Conservation (phyloP, 192 early-diverging fungal species). For the Linnemannia schmuckeri region DNA sequence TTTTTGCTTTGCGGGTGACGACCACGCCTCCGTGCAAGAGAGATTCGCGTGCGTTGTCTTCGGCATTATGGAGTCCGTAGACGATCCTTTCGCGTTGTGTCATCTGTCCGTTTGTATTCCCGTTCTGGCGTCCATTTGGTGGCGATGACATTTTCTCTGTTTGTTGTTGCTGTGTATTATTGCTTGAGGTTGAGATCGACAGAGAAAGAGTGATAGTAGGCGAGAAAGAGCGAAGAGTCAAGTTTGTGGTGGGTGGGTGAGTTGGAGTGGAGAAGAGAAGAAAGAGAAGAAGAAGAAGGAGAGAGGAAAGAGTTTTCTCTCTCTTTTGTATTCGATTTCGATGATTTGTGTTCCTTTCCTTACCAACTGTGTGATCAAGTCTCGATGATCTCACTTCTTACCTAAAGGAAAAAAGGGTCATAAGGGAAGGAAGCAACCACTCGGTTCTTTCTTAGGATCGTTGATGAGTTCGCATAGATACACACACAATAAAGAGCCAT, state of each 20-base stretch:
- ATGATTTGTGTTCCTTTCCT: not conserved
- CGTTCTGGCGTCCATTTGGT: not conserved
- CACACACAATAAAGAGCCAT: too few relatives aligned
- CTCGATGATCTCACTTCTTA: not conserved
- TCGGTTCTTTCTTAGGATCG: too few relatives aligned
- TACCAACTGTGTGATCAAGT: not conserved
- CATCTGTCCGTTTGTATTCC: not conserved
- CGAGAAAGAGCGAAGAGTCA: not conserved
- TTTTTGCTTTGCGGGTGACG: conserved; percentile 22
- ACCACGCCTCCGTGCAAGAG: conserved; percentile 34
- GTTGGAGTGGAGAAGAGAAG: not conserved
- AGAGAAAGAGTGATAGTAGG: not conserved
- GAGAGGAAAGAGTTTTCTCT: not conserved
- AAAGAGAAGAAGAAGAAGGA: not conserved
- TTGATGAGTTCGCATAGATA: too few relatives aligned
- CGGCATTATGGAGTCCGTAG: conserved; percentile 32
- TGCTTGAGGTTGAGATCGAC: not conserved
- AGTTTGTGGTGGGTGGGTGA: not conserved
- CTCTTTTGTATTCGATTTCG: not conserved
- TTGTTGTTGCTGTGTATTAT: not conserved
- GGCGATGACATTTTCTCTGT: not conserved
- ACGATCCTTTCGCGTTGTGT: conserved; percentile 36
- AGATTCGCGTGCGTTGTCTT: conserved; percentile 27
- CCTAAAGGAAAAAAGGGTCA: not conserved
- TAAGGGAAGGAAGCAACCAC: not conserved